Evolutionary conservation across 2,329 filamentous ascomycete genomes (phyloP), one percentile per base, ranked within the genome.

Genomic region (Sclerotiophoma versabilis): DNA sequence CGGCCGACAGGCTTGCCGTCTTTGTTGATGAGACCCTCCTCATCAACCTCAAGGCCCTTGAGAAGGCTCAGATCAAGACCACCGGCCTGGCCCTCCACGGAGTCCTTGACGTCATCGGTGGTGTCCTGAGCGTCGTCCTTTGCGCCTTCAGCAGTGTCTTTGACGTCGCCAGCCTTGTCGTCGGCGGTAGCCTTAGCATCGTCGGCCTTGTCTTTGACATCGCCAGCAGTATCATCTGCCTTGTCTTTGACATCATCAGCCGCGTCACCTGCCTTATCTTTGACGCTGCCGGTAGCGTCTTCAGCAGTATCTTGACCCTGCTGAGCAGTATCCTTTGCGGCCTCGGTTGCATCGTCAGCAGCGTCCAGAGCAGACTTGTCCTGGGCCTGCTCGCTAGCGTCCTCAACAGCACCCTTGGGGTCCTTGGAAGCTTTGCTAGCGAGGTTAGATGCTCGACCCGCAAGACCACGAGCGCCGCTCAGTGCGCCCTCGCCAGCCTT

Each of bases 11-110:
- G 64, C 44, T 81, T 80, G 62, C 81, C 81, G 26, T 82, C 77
- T 45, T 75, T 70, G 60, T 80, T 74, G 60, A 86, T 79, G 26
- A 79, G 71, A 27, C 84, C 84, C 22, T 84, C 82, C 44, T 82
- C 80, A 36, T 82, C 75, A 22, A 85, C 81, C 59, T 81, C 79
- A 39, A 81, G 75, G 45, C 79, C 80, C 64, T 80, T 81, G 52
- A 82, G 74, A 10, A 81, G 63, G 22, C 73, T 75, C 9, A 82
- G 74, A 62, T 80, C 79, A 54, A 78, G 77, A 41, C 74, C 69
- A 10, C 60, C 54, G 19, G 57, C 55, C 32, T 67, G 66, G 34
- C 70, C 64, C n/a, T 73, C 56, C 9, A 70, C 70, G 58, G 59
- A 30, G 54, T 64, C 64, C 8, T 63, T 59, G 19, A 64, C 59